Base-by-base conservation (phyloP, 148 eudicot species). In the Fagopyrum homotropicum region DNA sequence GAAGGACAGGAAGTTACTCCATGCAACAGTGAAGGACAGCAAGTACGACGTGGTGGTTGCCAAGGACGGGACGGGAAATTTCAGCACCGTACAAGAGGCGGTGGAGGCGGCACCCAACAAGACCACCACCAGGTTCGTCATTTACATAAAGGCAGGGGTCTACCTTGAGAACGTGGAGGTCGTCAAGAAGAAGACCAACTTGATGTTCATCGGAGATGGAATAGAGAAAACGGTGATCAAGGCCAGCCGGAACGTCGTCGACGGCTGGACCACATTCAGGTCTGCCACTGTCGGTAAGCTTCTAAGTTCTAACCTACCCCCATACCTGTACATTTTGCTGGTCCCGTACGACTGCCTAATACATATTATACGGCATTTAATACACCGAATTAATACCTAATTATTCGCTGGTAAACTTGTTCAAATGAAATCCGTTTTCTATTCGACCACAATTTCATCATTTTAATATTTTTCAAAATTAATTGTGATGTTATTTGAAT, bases 141-240 rank as follows among this genome's bases (percentile, higher is more conserved):
- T 83, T 16, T 69, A 81, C 40, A 80, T 85, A 60, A 84, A 73
- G 50, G 68, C 79, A 6, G 88, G 88, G 2, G 72, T 76, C 1
- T 85, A 83, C 60, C 10, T 75, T 14, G 85, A 85, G 72, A 82
- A 85, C 66, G 81, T 85, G 14, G 56, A 50, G 68, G 89, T 96
- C 50, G 73, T 80, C 12, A 75, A 46, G 10, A 81, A 73, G 66
- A 83, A 82, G 72, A 80, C 70, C 12, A 77, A 79, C 48, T 66
- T 85, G 63, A 75, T 81, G 68, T 75, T 85, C 77, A 45, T 85
- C 26, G 87, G 89, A 11, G 89, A 84, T 66, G 89, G 89, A 11
- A 80, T 84, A 40, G 97, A 90, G 43, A 78, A 81, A 50, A 86
- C 87, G 17, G 57, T 86, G 4, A 84, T 86, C 52, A 86, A 85